Evolutionary conservation across 2,329 filamentous ascomycete genomes (phyloP).

Genomic region (Thelonectria rubi): DNA sequence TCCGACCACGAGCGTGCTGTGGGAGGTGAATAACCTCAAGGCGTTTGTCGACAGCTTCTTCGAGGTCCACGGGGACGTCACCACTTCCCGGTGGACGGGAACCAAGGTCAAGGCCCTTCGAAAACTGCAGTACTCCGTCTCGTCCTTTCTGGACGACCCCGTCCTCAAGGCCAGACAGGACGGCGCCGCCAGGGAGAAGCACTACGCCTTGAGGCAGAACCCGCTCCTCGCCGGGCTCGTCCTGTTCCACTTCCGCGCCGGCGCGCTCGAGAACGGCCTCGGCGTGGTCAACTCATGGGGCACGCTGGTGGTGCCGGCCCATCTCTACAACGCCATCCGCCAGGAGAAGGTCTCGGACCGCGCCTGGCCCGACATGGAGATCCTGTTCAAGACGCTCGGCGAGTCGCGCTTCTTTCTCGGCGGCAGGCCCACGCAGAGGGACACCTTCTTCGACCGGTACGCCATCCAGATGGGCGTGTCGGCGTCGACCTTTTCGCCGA

Average conservation of each 20-base stretch:
- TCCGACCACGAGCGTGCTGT: conserved; percentile 29
- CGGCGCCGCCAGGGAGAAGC: conserved; percentile 19
- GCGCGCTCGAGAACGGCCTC: conserved; percentile 46
- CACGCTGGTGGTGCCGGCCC: conserved; percentile 48
- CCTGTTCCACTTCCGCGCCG: conserved; percentile 47
- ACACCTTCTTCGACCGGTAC: conserved; percentile 51
- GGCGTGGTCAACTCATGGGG: conserved; percentile 50
- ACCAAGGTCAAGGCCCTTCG: neutral
- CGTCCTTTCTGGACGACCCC: conserved; percentile 37
- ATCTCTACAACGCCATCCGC: conserved; percentile 54
- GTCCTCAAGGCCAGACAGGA: conserved; percentile 5
- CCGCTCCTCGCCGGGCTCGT: conserved; percentile 52
- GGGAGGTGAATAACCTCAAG: neutral
- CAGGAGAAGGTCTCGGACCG: conserved; percentile 41
- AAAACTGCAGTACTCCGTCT: conserved; percentile 3
- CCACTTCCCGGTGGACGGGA: neutral
- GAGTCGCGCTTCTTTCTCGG: conserved; percentile 50
- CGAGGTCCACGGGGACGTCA: neutral
- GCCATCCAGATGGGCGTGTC: conserved; percentile 51
- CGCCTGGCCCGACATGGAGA: conserved; percentile 54
- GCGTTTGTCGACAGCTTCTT: conserved; percentile 10
- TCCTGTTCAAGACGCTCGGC: conserved; percentile 43
- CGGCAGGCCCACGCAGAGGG: conserved; percentile 41
- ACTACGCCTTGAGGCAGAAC: conserved; percentile 47
- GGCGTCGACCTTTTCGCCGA: conserved; percentile 22